phyloP scores from a whole-genome alignment of 441 rosid genomes.

The Pelargonium fulgidum region DNA sequence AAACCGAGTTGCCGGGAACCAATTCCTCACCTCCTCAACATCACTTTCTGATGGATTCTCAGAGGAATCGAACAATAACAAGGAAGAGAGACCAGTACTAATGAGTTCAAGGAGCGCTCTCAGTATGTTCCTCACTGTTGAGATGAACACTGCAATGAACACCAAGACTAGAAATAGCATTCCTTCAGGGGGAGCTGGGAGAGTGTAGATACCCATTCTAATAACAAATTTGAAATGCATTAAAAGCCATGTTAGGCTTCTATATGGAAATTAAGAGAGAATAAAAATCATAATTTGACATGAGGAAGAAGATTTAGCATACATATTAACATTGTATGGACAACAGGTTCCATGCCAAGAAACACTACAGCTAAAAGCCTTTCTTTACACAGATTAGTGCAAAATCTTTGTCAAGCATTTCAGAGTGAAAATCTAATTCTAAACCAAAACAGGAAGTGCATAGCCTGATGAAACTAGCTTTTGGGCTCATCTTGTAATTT shows the following conservation, averaged over 20 bases:
- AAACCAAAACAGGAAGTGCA: background rate
- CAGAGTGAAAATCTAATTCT: slow-evolving; percentile 4
- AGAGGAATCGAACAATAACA: background rate
- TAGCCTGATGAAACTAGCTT: background rate
- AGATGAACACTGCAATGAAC: background rate
- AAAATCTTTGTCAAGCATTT: background rate
- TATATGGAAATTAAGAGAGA: too few relatives aligned
- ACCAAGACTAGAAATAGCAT: background rate
- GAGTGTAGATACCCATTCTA: background rate
- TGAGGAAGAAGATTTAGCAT: too few relatives aligned
- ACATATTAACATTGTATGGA: too few relatives aligned
- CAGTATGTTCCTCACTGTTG: background rate
- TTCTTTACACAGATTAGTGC: too few relatives aligned
- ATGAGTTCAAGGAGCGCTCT: background rate
- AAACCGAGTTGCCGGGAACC: background rate
- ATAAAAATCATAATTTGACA: too few relatives aligned
- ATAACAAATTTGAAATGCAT: too few relatives aligned
- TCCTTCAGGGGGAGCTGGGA: background rate
- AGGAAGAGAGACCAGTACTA: too few relatives aligned
- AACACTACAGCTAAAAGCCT: background rate
- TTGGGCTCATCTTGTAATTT: too few relatives aligned
- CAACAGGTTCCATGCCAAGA: too few relatives aligned
- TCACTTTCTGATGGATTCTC: background rate
- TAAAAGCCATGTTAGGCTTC: too few relatives aligned
- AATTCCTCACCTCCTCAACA: background rate